Evolutionary conservation across 2,329 filamentous ascomycete genomes (phyloP).

Genomic region (Neopestalotiopsis sp.): DNA sequence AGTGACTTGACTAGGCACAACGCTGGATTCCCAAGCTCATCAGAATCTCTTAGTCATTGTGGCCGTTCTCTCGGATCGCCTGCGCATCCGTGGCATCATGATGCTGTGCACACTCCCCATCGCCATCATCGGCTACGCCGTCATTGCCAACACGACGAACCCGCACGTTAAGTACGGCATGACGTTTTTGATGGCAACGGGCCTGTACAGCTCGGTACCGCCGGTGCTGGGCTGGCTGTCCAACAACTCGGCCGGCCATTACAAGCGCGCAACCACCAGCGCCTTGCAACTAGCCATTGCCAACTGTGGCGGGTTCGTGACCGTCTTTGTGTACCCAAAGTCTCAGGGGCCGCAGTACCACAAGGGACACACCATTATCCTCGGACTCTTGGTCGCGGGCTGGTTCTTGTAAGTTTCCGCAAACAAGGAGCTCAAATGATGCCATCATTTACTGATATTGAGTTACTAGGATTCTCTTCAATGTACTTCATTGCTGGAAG

Average conservation of each 20-base stretch:
- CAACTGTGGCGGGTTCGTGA: constrained; percentile 71
- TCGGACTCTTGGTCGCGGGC: constrained; percentile 63
- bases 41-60: constrained; percentile 44
- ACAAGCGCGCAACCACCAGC: constrained; percentile 70
- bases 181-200: constrained; percentile 71
- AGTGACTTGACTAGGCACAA: constrained; percentile 17
- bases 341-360: constrained; percentile 61
- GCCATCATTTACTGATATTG: not conserved
- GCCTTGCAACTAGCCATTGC: constrained; percentile 70
- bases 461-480: constrained; percentile 55
- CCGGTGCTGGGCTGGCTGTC: constrained; percentile 69
- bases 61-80: constrained; percentile 64
- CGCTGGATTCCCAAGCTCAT: not conserved
- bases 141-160: constrained; percentile 60
- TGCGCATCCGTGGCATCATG: constrained; percentile 62
- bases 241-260: constrained; percentile 72
- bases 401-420: constrained; percentile 66
- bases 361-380: constrained; percentile 64
- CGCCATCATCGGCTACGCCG: constrained; percentile 69
- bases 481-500: constrained; percentile 67
- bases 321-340: constrained; percentile 66
- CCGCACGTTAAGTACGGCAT: constrained; percentile 64
- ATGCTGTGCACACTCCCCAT: constrained; percentile 69
- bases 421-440: not conserved
- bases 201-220: constrained; percentile 67